Conservation (phyloP, 1,139 yeast genomes). For the Suhomyces chickasaworum region DNA sequence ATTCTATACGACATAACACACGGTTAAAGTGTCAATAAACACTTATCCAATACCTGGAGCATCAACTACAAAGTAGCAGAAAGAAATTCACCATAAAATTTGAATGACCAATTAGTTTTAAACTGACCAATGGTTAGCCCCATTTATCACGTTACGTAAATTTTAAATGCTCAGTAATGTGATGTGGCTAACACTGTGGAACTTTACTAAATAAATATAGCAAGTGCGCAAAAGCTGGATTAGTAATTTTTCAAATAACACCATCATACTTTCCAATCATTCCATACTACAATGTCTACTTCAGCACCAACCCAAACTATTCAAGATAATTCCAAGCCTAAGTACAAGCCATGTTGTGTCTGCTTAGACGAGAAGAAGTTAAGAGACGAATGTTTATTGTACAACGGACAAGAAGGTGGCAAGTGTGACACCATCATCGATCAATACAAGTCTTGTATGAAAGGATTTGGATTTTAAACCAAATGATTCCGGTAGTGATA, state of each 20-base stretch:
- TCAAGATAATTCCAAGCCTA: constrained; percentile 23
- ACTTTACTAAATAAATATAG: background rate
- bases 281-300: constrained; percentile 5
- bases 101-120: too few species aligned
- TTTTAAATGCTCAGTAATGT: background rate
- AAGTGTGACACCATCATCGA: constrained; percentile 74
- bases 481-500: background rate
- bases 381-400: constrained; percentile 84
- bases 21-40: background rate
- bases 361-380: constrained; percentile 81
- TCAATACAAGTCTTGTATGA: constrained; percentile 85
- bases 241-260: constrained; percentile 11
- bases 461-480: constrained; percentile 77
- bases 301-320: constrained; percentile 4
- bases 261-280: background rate
- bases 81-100: too few species aligned
- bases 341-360: constrained; percentile 96
- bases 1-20: too few species aligned
- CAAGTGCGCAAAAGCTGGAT: constrained; percentile 3
- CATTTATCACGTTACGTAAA: background rate
- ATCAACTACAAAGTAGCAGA: too few species aligned
- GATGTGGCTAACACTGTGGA: constrained; percentile 1
- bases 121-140: too few species aligned
- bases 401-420: constrained; percentile 81
- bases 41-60: too few species aligned